phyloP scores from a whole-genome alignment of 2,329 filamentous ascomycete species.

The Cryphonectria japonica region DNA sequence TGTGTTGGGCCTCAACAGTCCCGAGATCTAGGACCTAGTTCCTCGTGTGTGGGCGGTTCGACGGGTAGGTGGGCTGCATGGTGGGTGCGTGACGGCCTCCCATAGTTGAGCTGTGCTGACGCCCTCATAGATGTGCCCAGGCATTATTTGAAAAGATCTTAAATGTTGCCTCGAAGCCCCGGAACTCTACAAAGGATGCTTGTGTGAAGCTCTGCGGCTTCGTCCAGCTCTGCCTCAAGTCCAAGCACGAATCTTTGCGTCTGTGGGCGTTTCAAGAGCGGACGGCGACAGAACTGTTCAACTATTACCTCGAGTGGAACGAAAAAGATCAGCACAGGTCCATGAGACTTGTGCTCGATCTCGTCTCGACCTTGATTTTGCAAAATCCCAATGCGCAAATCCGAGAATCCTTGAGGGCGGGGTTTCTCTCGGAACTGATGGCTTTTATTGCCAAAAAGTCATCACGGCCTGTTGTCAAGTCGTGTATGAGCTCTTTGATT shows the following conservation, averaged over 20 bases:
- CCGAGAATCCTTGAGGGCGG: constrained; percentile 45
- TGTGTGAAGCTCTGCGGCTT: constrained; percentile 66
- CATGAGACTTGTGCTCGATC: constrained; percentile 65
- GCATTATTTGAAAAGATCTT: constrained; percentile 54
- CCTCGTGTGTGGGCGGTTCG: constrained; percentile 11
- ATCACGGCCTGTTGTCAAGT: constrained; percentile 68
- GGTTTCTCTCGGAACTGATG: constrained; percentile 56
- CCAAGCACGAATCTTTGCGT: constrained; percentile 46
- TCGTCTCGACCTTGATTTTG: constrained; percentile 55
- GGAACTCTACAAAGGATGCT: constrained; percentile 58
- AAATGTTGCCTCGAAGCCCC: constrained; percentile 54
- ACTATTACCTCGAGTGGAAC: constrained; percentile 69
- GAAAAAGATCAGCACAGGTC: constrained; percentile 67
- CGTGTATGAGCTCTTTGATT: constrained; percentile 69
- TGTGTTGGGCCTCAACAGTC: background rate
- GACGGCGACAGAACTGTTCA: constrained; percentile 56
- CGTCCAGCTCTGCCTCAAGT: constrained; percentile 61
- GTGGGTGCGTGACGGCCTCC: background rate
- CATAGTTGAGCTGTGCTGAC: background rate
- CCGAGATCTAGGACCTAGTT: background rate
- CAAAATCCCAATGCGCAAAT: constrained; percentile 52
- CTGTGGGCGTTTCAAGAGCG: constrained; percentile 56
- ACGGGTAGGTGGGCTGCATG: constrained; percentile 16
- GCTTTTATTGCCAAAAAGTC: constrained; percentile 64
- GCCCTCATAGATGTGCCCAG: constrained; percentile 39